Conservation (phyloP, 148 eudicot genomes). For the Oxyria digyna region DNA sequence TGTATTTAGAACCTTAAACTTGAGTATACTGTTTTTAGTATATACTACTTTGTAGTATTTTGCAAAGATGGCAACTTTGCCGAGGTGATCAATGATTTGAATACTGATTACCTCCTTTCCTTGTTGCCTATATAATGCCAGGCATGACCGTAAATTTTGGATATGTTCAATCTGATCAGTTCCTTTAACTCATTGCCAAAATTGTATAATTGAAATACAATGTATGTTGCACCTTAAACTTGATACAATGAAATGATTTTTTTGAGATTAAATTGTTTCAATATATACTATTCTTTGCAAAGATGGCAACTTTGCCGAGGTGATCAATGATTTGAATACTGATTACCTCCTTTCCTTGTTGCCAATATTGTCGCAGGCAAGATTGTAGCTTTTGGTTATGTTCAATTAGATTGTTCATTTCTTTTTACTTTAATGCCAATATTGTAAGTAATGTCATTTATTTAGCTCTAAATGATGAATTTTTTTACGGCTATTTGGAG, state of each 20-base stretch:
- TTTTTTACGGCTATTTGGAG: conserved; percentile 24
- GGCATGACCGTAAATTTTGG: not conserved
- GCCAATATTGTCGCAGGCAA: conserved; percentile 17
- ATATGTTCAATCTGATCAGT: not conserved
- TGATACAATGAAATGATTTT: too few species aligned
- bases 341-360: conserved; percentile 30
- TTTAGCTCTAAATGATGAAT: conserved; percentile 29
- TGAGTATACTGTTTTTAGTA: too few species aligned
- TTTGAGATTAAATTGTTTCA: not conserved
- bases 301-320: conserved; percentile 9
- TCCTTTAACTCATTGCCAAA: not conserved
- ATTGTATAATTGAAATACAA: too few species aligned
- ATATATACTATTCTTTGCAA: not conserved
- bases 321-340: conserved; percentile 11
- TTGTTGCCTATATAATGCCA: conserved; percentile 26
- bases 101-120: conserved; percentile 24
- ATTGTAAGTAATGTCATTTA: not conserved
- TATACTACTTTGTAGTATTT: too few species aligned
- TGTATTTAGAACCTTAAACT: too few species aligned
- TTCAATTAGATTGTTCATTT: not conserved
- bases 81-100: conserved; percentile 12
- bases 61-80: conserved; percentile 1
- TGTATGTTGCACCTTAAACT: too few species aligned
- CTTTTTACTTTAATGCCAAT: not conserved
- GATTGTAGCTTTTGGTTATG: not conserved